These are phyloP conservation scores for Ceratobasidium sp. DNA, from an alignment of 1,284 basidiomycete genomes.

Conservation along the genomic window DNA sequence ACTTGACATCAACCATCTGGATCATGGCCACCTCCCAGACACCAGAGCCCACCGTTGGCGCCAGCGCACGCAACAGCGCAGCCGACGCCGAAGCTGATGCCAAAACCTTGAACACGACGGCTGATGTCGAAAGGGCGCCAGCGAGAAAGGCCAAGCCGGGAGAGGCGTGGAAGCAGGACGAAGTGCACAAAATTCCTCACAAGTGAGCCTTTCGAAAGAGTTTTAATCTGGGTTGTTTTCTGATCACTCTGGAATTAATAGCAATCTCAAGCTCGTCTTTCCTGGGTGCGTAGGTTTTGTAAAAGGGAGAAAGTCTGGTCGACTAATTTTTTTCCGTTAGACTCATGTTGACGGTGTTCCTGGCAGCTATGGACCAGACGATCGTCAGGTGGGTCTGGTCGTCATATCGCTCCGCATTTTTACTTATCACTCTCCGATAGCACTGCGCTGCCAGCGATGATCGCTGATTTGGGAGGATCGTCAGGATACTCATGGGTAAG, in stretches of 20 bases:
- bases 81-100: slow-evolving; percentile 23
- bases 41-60: neutral
- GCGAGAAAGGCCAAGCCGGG: slow-evolving; percentile 28
- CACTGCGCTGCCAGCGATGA: slow-evolving; percentile 84
- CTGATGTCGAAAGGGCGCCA: slow-evolving; percentile 27
- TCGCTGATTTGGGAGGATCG: slow-evolving; percentile 66
- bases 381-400: slow-evolving; percentile 51
- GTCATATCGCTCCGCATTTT: neutral
- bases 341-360: slow-evolving; percentile 66
- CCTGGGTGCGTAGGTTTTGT: slow-evolving; percentile 40
- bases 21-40: slow-evolving; percentile 26
- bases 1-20: slow-evolving; percentile 6
- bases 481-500: slow-evolving; percentile 50
- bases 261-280: slow-evolving; percentile 63
- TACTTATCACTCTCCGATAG: slow-evolving; percentile 54
- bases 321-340: slow-evolving; percentile 55
- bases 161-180: slow-evolving; percentile 46
- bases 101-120: slow-evolving; percentile 20
- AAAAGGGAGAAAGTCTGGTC: neutral
- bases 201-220: slow-evolving; percentile 39
- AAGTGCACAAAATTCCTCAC: slow-evolving; percentile 48
- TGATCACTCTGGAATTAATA: slow-evolving; percentile 24
- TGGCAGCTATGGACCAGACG: slow-evolving; percentile 62
- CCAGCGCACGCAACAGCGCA: slow-evolving; percentile 19
- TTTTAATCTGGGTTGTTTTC: slow-evolving; percentile 9